Conservation (phyloP, 257 asterid species). For the Capsicum rhomboideum region DNA sequence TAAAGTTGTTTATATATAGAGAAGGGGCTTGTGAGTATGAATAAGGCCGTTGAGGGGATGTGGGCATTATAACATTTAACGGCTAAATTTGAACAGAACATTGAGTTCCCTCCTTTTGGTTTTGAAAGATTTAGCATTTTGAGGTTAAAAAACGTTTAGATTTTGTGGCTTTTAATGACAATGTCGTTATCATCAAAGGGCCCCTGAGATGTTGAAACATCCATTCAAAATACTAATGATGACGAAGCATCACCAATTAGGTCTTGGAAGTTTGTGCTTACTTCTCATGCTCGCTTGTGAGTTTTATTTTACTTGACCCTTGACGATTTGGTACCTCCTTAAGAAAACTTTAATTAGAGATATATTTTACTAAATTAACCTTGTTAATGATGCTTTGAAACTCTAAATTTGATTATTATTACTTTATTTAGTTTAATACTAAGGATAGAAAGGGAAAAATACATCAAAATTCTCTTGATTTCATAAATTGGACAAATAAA, state of each 20-base stretch:
- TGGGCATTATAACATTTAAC: background rate
- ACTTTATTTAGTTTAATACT: no score
- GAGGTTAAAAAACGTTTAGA: background rate
- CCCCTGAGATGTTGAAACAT: background rate
- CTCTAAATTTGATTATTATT: no score
- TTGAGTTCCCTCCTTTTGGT: constrained; percentile 4
- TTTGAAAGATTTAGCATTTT: background rate
- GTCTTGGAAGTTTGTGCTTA: background rate
- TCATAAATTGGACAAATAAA: no score
- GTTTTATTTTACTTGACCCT: no score
- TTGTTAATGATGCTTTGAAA: no score
- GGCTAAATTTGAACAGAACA: constrained; percentile 7
- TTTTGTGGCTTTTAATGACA: background rate
- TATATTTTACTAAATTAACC: no score
- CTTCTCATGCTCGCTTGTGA: no score
- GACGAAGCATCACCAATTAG: background rate
- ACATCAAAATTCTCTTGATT: no score
- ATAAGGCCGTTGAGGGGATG: constrained; percentile 13
- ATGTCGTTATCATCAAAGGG: background rate
- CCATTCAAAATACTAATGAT: background rate
- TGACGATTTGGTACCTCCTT: no score
- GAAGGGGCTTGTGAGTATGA: no score
- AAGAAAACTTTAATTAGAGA: no score
- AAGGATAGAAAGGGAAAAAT: no score
- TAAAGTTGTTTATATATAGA: background rate